Percentiles rank a stretch among this genome's conserved stretches.
These are phyloP conservation scores for Schwanniomyces sp. DNA, from an alignment of 805 yeast genomes.

Conservation along the genomic window DNA sequence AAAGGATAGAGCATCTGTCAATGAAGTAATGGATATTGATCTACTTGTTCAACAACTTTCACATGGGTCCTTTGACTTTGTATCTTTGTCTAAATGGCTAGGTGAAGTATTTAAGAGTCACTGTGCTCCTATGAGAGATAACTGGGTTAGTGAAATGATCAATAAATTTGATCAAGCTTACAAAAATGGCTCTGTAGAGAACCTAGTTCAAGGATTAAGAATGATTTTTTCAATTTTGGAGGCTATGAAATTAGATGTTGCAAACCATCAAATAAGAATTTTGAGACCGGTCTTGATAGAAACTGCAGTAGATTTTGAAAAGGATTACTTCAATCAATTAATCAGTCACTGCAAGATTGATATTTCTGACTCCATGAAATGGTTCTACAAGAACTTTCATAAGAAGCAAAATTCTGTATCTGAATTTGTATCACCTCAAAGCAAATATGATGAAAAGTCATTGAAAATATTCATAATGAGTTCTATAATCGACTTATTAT, in stretches of 20 bases:
- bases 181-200: slow-evolving; percentile 41
- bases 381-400: slow-evolving; percentile 53
- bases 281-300: slow-evolving; percentile 81
- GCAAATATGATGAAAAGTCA: slow-evolving; percentile 4
- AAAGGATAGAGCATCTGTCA: slow-evolving; percentile 66
- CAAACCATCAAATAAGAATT: slow-evolving; percentile 88
- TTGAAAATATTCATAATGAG: slow-evolving; percentile 44
- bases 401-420: slow-evolving; percentile 12
- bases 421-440: background rate
- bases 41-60: slow-evolving; percentile 72
- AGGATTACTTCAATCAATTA: slow-evolving; percentile 68
- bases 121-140: slow-evolving; percentile 95
- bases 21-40: slow-evolving; percentile 74
- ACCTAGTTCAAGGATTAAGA: slow-evolving; percentile 73
- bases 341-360: slow-evolving; percentile 57
- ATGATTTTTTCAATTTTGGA: slow-evolving; percentile 81
- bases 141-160: slow-evolving; percentile 84
- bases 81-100: slow-evolving; percentile 70
- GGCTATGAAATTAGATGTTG: slow-evolving; percentile 93
- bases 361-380: slow-evolving; percentile 57
- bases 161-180: slow-evolving; percentile 53
- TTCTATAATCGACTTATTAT: slow-evolving; percentile 61
- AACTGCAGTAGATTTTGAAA: slow-evolving; percentile 86
- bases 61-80: slow-evolving; percentile 71
- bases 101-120: slow-evolving; percentile 78